Evolutionary conservation across 208 protist genomes (phyloP).

Genomic region (Crithidia sp.): DNA sequence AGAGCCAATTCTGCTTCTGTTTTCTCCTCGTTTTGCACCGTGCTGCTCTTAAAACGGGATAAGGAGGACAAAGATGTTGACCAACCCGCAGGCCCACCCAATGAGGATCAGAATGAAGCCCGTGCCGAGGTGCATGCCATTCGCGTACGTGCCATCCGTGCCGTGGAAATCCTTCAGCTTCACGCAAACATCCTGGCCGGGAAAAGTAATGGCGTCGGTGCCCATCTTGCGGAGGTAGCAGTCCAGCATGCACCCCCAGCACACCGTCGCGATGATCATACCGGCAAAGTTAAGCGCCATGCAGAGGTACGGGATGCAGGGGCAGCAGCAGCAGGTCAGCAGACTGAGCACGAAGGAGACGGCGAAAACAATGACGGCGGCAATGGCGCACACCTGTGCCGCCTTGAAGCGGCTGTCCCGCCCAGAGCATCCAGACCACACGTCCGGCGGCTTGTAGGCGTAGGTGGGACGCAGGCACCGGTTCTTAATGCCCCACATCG

Average conservation of each 20-base stretch:
- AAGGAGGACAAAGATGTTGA: constrained; percentile 44
- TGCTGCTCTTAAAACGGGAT: constrained; percentile 30
- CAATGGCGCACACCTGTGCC: constrained; percentile 43
- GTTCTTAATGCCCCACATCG: constrained; percentile 53
- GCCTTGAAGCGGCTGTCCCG: constrained; percentile 41
- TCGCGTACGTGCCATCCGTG: constrained; percentile 7
- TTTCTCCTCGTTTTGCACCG: not conserved
- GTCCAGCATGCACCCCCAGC: constrained; percentile 53
- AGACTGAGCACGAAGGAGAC: constrained; percentile 16
- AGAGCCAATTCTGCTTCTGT: not conserved
- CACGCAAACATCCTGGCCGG: constrained; percentile 20
- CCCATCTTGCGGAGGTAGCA: constrained; percentile 31
- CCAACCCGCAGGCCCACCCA: constrained; percentile 32
- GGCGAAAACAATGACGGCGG: constrained; percentile 25
- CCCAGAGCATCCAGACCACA: constrained; percentile 35
- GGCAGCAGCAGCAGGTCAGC: constrained; percentile 44
- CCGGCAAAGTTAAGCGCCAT: constrained; percentile 30
- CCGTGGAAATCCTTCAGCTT: constrained; percentile 30
- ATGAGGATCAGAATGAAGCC: constrained; percentile 50
- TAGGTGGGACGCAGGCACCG: constrained; percentile 38
- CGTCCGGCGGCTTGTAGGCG: constrained; percentile 7
- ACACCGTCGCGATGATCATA: constrained; percentile 21
- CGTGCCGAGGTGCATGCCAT: constrained; percentile 41
- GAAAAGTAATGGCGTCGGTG: not conserved
- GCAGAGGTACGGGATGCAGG: constrained; percentile 40